Conservation (phyloP, 106 monocot species). For the Xerophyta viscosa region DNA sequence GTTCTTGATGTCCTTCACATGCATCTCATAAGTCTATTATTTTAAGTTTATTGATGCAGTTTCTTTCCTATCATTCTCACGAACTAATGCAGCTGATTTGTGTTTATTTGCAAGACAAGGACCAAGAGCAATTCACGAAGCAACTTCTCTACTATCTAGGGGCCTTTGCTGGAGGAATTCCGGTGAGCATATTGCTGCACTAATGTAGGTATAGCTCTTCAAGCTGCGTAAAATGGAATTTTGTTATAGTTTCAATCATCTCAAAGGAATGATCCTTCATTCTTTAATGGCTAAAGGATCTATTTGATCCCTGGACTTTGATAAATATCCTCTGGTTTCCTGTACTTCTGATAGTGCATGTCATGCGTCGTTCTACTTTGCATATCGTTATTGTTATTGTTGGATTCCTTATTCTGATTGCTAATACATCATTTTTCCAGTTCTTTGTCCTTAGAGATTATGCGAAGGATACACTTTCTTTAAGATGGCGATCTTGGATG, state of each 20-base stretch:
- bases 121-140: constrained; percentile 79
- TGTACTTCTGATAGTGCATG: no score
- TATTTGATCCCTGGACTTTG: no score
- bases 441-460: constrained; percentile 92
- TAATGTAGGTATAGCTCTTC: constrained; percentile 79
- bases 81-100: neutral
- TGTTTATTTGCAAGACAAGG: constrained; percentile 73
- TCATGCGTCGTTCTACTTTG: no score
- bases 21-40: no score
- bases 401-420: neutral
- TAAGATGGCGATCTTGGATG: constrained; percentile 99
- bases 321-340: no score
- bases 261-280: no score
- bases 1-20: no score
- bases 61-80: neutral
- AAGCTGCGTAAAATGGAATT: constrained; percentile 11
- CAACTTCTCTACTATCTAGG: constrained; percentile 89
- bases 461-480: constrained; percentile 85
- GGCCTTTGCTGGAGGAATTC: constrained; percentile 95
- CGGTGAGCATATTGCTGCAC: constrained; percentile 97
- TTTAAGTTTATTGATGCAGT: neutral
- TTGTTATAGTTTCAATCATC: constrained; percentile 2
- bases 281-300: no score
- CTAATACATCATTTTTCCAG: constrained; percentile 25
- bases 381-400: no score